Evolutionary conservation across 164 flowering plant species (phyloP), one percentile per base, ranked within the genome.

Genomic region (Umbilicus rupestris): DNA sequence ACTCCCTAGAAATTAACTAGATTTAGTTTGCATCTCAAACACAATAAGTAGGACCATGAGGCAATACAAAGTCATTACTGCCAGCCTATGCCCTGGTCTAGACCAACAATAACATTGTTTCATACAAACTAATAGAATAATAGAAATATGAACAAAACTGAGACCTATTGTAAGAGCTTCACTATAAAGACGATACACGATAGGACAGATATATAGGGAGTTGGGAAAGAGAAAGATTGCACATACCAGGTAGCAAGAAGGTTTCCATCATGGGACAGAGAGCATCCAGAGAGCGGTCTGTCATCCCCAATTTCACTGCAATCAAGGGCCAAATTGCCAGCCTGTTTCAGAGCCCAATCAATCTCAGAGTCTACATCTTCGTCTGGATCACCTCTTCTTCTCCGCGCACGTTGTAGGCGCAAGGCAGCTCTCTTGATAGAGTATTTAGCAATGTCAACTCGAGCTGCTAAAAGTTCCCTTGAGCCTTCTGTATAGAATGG

Each of bases 401-500:
- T 82, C 78, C 68, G 79, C 2, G 87, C 90, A 5, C 86, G 84
- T 57, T 84, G 83, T 70, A 94, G 76, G 41, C 97, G 86, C 71
- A 67, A 46, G 30, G 90, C 85, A 33, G 97, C 88, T 73, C 75
- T 83, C 42, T 47, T 69, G 33, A 91, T 69, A 11, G 99, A 94
- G 72, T 76, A 88, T 74, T 82, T 87, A 0, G 87, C 84, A 74
- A 91, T 91, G 50, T 80, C 80, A 62, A 77, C 63, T 59, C 99
- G 83, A n/a, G 96, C 93, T 39, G 85, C 82, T 45, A 80, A 63
- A 20, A 94, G 85, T 14, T 75, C 83, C 50, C 72, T 78, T 14
- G 92, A 70, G 15, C 99, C 99, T 74, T 91, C 97, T 19, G 99
- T 91, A 67, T 79, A 94, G 69, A 94, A 94, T 0, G 97, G 99